Evolutionary conservation across 2,329 filamentous ascomycete species (phyloP), one percentile per base, ranked within the genome.

Genomic region (Nakataea oryzae): DNA sequence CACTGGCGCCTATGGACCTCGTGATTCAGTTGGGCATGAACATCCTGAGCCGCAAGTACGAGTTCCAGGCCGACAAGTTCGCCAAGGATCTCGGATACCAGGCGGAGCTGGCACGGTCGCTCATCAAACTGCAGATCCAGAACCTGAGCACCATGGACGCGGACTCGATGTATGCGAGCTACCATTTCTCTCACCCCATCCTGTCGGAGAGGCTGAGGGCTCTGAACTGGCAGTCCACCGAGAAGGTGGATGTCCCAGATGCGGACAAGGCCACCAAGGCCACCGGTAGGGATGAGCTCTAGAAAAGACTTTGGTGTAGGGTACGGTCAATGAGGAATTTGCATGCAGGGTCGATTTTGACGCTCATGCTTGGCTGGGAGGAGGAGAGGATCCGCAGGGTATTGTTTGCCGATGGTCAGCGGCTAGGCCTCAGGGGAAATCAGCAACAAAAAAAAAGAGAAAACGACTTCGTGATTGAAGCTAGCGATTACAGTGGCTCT

Each of bases 141-240:
- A 99, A 99, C 73, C 82, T 99, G 68, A 96, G 91, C 76, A 96
- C 91, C 65, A 97, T 99, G 93, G 95, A 99, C 70, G 95, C 95
- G 30, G 96, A 99, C 77, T 96, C 90, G 89, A 86, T 97, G 84
- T 99, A 96, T 76, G 95, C 95, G 61, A 96, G 89, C 77, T 99
- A 97, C 81, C 93, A 99, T 79, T 97, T 96, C 82, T 97, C 93
- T 28, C 95, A 99, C 77, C 95, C 95, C 1, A 97, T 97, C 67
- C 80, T 99, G 67, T 90, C 93, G 1, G 96, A 99, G 82, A 86
- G 95, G 70, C 81, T 99, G 70, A 91, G 90, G 75, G 95, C 93
- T 1, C 83, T 99, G 64, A 88, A 90, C 66, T 99, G 93, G 93
- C 86, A 87, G 71, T 86, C 90, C 60, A 78, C 74, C 21, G 74